Conservation (phyloP, 1,139 yeast genomes). For the Hansenula sp. region DNA sequence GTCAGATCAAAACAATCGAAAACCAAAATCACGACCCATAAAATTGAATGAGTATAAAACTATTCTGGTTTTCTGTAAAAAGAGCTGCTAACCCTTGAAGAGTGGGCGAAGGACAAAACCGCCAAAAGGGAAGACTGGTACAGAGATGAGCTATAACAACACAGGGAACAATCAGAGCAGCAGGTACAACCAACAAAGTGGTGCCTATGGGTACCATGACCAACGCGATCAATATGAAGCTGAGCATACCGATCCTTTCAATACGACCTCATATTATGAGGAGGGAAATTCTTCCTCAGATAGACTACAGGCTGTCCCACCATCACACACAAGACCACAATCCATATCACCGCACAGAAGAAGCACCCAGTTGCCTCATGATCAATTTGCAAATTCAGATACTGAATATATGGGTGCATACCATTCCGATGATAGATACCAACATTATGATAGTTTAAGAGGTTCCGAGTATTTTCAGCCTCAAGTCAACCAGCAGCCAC, state of each 20-base stretch:
- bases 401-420: conserved; percentile 3
- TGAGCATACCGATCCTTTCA: conserved; percentile 7
- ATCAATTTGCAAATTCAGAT: not conserved
- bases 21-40: too few relatives aligned
- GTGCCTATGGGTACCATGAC: conserved; percentile 1
- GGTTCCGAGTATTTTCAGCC: not conserved
- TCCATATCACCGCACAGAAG: conserved; percentile 11
- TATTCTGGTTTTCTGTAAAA: not conserved
- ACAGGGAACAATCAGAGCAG: conserved; percentile 3
- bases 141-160: conserved; percentile 14
- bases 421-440: conserved; percentile 2
- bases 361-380: conserved; percentile 7
- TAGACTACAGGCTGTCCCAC: conserved; percentile 11
- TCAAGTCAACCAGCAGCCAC: not conserved
- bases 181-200: not conserved
- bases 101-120: too few relatives aligned
- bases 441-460: conserved; percentile 1
- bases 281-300: conserved; percentile 10
- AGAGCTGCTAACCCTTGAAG: too few relatives aligned
- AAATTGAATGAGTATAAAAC: not conserved
- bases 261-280: conserved; percentile 1
- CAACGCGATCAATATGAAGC: not conserved
- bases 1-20: not conserved
- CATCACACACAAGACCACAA: conserved; percentile 10
- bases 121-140: too few relatives aligned